A percentile compares a stretch with the other conserved stretches of the same genome.
phyloP scores from a whole-genome alignment of 768 basidiomycete species.

The Suillus lakei region DNA sequence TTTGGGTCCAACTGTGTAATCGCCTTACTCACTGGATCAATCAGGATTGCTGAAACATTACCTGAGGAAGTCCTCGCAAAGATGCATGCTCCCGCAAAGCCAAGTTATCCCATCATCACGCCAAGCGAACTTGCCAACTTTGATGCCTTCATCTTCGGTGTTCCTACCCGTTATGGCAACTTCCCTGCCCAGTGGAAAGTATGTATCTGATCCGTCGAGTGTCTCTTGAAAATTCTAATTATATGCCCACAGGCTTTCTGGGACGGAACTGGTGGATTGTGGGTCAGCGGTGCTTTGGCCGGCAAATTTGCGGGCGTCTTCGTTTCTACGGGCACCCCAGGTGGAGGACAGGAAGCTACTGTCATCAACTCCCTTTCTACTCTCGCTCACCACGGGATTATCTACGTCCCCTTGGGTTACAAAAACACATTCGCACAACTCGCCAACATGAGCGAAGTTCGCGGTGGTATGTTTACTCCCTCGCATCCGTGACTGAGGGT shows the following conservation, averaged over 20 bases:
- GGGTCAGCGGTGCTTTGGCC: slow-evolving; percentile 59
- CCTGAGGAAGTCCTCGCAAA: slow-evolving; percentile 63
- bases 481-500: not conserved
- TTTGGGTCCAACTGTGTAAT: not conserved
- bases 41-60: slow-evolving; percentile 81
- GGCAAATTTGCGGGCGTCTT: slow-evolving; percentile 82
- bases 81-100: slow-evolving; percentile 76
- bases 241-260: slow-evolving; percentile 59
- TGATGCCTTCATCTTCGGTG: slow-evolving; percentile 78
- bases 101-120: slow-evolving; percentile 69
- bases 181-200: slow-evolving; percentile 85
- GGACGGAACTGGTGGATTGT: slow-evolving; percentile 74
- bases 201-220: slow-evolving; percentile 19
- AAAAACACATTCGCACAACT: slow-evolving; percentile 48
- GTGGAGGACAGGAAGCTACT: slow-evolving; percentile 82
- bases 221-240: slow-evolving; percentile 9
- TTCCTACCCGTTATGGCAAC: slow-evolving; percentile 82
- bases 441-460: slow-evolving; percentile 50
- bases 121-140: slow-evolving; percentile 57
- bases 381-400: slow-evolving; percentile 72
- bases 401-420: slow-evolving; percentile 77
- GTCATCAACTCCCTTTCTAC: slow-evolving; percentile 56
- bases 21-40: not conserved
- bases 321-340: slow-evolving; percentile 71
- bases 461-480: slow-evolving; percentile 54